Evolutionary conservation across 148 eudicot species (phyloP).

Genomic region (Chenopodium album): DNA sequence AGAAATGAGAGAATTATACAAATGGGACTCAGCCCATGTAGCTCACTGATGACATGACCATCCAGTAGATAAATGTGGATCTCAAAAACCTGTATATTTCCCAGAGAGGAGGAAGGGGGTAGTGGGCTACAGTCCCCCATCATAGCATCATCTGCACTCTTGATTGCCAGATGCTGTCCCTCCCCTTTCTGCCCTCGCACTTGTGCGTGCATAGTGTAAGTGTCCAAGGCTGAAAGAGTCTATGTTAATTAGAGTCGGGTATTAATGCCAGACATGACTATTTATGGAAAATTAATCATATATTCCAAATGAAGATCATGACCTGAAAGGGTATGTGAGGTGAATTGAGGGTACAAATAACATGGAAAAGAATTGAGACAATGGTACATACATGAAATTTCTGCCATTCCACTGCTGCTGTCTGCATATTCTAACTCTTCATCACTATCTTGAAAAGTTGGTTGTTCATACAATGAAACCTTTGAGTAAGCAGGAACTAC

Average conservation of each 20-base stretch:
- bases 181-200: not conserved
- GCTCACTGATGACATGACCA: not conserved
- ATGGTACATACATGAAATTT: conserved; percentile 48
- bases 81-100: not conserved
- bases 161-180: not conserved
- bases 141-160: no score
- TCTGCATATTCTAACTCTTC: conserved; percentile 98
- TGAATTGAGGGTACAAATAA: not conserved
- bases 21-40: not conserved
- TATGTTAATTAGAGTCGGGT: no score
- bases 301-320: not conserved
- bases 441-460: conserved; percentile 86
- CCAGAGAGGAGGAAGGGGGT: no score
- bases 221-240: not conserved
- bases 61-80: not conserved
- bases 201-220: not conserved
- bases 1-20: not conserved
- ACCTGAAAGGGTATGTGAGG: not conserved
- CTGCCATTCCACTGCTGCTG: conserved; percentile 55
- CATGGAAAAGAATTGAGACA: not conserved
- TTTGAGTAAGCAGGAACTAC: conserved; percentile 94
- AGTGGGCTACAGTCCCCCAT: no score
- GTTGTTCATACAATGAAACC: conserved; percentile 80
- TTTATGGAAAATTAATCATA: no score
- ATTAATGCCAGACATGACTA: no score